Percentiles rank a stretch among this genome's conserved stretches.
Conservation (phyloP, 345 rosid species). For the Raphanus raphanistrum region DNA sequence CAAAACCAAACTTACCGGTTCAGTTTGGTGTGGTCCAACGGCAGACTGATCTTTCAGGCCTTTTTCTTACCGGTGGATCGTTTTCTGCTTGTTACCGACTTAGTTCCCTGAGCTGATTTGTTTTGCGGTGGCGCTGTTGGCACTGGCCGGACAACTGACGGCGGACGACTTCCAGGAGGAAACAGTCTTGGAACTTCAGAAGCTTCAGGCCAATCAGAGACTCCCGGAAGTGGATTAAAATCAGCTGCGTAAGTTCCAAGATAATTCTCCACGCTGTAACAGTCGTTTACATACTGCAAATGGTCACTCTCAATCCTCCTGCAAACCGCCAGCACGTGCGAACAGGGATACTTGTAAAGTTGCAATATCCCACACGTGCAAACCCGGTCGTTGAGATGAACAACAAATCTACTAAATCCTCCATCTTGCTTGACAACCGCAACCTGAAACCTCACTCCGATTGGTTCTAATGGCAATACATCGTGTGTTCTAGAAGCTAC, state of each 20-base stretch:
- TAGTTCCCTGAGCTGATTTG: neutral
- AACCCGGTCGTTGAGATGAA: neutral
- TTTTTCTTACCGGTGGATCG: neutral
- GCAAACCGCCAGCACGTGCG: slow-evolving; percentile 14
- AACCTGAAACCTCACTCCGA: neutral
- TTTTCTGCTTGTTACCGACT: neutral
- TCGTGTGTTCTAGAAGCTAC: neutral
- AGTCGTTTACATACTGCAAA: slow-evolving; percentile 21
- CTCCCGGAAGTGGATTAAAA: neutral
- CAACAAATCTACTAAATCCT: neutral
- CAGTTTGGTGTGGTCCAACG: neutral
- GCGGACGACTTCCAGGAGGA: slow-evolving; percentile 4
- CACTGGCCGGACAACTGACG: neutral
- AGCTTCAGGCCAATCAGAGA: slow-evolving; percentile 4
- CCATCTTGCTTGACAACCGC: neutral
- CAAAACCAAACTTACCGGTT: neutral
- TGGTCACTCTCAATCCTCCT: slow-evolving; percentile 4
- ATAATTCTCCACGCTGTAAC: neutral
- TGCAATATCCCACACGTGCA: neutral
- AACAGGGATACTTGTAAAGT: neutral
- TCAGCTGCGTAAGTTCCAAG: neutral
- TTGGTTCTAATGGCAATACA: neutral
- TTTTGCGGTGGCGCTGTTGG: neutral
- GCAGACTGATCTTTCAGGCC: neutral
- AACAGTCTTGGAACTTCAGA: neutral